A percentile compares a stretch with the other conserved stretches of the same genome.
Conservation (phyloP, 108 stramenopile species). For the Tribonema minus region DNA sequence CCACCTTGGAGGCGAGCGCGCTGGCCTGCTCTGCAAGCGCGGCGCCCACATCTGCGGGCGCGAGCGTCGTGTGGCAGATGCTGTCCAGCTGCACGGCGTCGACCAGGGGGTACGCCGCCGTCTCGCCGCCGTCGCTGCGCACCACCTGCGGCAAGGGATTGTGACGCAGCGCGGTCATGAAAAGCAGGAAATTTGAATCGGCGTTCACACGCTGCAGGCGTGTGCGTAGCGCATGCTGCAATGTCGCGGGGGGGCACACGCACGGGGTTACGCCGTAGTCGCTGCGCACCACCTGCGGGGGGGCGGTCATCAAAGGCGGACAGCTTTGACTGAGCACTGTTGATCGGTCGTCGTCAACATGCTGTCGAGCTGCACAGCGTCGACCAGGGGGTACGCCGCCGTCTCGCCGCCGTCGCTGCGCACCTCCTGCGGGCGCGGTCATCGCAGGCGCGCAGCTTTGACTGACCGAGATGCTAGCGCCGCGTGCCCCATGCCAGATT, state of each 20-base stretch:
- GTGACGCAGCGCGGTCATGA: too few species aligned
- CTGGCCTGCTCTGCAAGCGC: neutral
- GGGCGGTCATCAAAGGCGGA: too few species aligned
- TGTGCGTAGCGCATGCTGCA: too few species aligned
- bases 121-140: conserved; percentile 21
- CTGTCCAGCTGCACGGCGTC: conserved; percentile 92
- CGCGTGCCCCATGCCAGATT: too few species aligned
- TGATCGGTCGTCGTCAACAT: too few species aligned
- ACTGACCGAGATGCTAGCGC: too few species aligned
- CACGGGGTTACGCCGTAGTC: conserved; percentile 6
- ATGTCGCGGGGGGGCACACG: too few species aligned
- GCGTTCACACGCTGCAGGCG: too few species aligned
- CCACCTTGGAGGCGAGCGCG: neutral
- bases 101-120: conserved; percentile 79
- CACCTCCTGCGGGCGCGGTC: conserved; percentile 54
- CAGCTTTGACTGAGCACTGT: too few species aligned
- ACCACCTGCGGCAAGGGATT: conserved; percentile 57
- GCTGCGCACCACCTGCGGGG: conserved; percentile 50
- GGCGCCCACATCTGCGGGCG: conserved; percentile 10
- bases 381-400: conserved; percentile 82
- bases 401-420: conserved; percentile 26
- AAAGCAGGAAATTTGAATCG: too few species aligned
- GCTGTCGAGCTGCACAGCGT: conserved; percentile 90
- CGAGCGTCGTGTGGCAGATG: conserved; percentile 83
- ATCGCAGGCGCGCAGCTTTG: too few species aligned